These are phyloP conservation scores for Penicillium sp. DNA, from an alignment of 2,329 filamentous ascomycete genomes.

Conservation along the genomic window DNA sequence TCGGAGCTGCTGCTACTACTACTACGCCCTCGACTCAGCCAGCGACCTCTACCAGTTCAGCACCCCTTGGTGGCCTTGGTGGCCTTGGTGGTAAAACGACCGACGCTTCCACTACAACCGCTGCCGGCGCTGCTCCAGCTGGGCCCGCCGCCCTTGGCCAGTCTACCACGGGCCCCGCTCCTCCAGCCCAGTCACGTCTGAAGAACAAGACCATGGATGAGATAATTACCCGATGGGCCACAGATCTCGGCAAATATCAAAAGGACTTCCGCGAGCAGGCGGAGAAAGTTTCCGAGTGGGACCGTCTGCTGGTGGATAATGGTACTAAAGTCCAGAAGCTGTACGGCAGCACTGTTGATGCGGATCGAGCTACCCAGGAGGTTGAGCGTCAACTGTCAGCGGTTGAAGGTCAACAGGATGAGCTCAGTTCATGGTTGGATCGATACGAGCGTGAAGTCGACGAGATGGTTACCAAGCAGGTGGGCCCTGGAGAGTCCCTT, in stretches of 20 bases:
- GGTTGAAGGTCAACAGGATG: constrained; percentile 90
- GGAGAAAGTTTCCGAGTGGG: constrained; percentile 83
- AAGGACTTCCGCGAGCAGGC: constrained; percentile 95
- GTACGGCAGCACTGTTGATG: constrained; percentile 88
- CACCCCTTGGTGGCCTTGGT: constrained; percentile 2
- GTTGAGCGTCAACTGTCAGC: constrained; percentile 87
- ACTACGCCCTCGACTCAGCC: constrained; percentile 30
- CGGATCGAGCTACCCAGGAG: constrained; percentile 86
- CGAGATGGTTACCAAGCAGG: constrained; percentile 76
- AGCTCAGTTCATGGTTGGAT: constrained; percentile 83
- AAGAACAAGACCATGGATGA: constrained; percentile 99
- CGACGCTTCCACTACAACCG: constrained; percentile 24
- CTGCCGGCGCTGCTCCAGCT: constrained; percentile 32
- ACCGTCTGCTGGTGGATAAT: constrained; percentile 88
- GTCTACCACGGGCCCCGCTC: constrained; percentile 77
- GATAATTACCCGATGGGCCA: constrained; percentile 95
- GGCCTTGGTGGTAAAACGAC: constrained; percentile 12
- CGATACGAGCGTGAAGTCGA: constrained; percentile 91
- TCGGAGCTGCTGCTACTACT: constrained; percentile 32
- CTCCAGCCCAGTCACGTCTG: constrained; percentile 77
- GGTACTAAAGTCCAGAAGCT: constrained; percentile 92
- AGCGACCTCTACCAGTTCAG: constrained; percentile 2
- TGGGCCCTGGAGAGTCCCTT: constrained; percentile 72
- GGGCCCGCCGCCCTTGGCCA: constrained; percentile 55
- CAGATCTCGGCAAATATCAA: constrained; percentile 91